Evolutionary conservation across 177 flowering plant species (phyloP), one percentile per base, ranked within the genome.

Genomic region (Vitis hybrid): DNA sequence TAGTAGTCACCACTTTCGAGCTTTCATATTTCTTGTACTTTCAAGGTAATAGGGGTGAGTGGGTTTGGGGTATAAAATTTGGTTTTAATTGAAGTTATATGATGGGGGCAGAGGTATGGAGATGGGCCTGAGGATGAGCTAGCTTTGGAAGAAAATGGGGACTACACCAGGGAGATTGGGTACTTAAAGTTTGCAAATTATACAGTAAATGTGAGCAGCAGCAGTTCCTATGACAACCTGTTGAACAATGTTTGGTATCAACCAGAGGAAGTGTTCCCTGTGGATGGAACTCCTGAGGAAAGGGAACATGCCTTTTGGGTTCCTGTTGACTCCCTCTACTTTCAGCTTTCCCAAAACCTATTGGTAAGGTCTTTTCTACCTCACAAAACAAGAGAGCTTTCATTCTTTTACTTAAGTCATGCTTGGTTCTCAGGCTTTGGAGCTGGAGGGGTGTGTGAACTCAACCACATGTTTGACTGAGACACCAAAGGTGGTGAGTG

Each of bases 231-330:
- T 12, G 76, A 68, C 17, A 79, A 79, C 65, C 44, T 67, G 2
- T 31, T 79, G 47, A 76, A 79, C 75, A 76, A 64, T 49, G 71
- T 73, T 7, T 76, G 82, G 82, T 79, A 66, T 55, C 77, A 79
- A n/a, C 79, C 82, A 3, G 82, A 79, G 73, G 82, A 76, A 64
- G 59, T 79, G 4, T 79, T 79, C 56, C 73, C 73, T 11, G 62
- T 66, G 1, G 38, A 70, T 60, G 79, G 78, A 59, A 69, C 67
- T 62, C 82, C 82, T 24, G 82, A 79, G 54, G 77, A 44, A 1
- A 66, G 79, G 22, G 20, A 79, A 33, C 79, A 76, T 63, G 70
- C 68, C 68, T 76, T 76, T 51, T 79, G 79, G 82, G 64, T 79
- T 14, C 71, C 82, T 18, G 79, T 79, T 3, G 70, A 79, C 54